Percentiles rank a stretch among this genome's conserved stretches.
Evolutionary conservation across 1,139 yeast genomes (phyloP).

Genomic region (Citeromyces hawaiiensis): DNA sequence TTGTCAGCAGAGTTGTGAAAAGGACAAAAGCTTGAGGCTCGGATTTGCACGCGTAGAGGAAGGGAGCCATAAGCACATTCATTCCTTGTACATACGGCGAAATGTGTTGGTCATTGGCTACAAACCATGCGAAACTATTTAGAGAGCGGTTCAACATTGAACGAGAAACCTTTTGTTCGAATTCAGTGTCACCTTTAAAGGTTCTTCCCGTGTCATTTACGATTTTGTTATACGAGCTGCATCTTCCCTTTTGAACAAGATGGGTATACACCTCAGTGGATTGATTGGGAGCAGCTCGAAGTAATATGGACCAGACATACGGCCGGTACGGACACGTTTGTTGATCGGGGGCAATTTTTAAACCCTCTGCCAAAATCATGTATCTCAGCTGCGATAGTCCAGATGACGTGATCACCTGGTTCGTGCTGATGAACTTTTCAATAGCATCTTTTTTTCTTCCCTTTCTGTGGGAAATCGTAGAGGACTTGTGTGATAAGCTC

Average conservation of each 20-base stretch:
- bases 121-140: conserved; percentile 56
- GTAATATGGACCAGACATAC: conserved; percentile 73
- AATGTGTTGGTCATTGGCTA: conserved; percentile 11
- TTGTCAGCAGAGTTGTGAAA: conserved; percentile 41
- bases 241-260: conserved; percentile 44
- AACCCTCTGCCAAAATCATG: conserved; percentile 66
- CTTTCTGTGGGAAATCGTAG: conserved; percentile 6
- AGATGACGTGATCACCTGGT: conserved; percentile 52
- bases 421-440: conserved; percentile 47
- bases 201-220: conserved; percentile 84
- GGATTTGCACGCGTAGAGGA: conserved; percentile 60
- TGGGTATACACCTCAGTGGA: conserved; percentile 33
- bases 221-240: conserved; percentile 51
- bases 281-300: conserved; percentile 48
- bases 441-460: conserved; percentile 52
- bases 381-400: conserved; percentile 73
- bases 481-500: neutral
- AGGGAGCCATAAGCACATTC: conserved; percentile 81
- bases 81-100: conserved; percentile 76
- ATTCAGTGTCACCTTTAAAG: conserved; percentile 57
- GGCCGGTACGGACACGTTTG: conserved; percentile 51
- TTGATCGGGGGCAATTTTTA: conserved; percentile 33
- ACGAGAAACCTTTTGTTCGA: conserved; percentile 58
- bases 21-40: conserved; percentile 82
- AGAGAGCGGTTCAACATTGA: conserved; percentile 54